Conservation (phyloP, 768 basidiomycete species). For the Rhodosporidiobolus sp. region DNA sequence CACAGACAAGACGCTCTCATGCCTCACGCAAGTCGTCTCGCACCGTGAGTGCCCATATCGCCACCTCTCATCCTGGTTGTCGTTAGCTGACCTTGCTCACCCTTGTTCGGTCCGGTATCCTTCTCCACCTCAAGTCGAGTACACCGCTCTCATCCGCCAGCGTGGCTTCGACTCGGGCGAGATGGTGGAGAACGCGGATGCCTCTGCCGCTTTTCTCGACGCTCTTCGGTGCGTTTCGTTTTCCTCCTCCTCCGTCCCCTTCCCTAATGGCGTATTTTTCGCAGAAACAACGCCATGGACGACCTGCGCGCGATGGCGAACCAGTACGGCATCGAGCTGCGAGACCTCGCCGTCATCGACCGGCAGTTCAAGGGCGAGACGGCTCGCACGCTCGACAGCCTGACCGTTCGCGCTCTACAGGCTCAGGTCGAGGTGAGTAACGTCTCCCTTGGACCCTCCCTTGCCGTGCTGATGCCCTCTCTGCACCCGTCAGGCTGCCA, state of each 20-base stretch:
- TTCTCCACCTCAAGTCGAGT: constrained; percentile 29
- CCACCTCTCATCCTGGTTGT: no score
- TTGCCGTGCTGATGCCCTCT: not conserved
- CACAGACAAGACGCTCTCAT: constrained; percentile 71
- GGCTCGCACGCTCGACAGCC: constrained; percentile 56
- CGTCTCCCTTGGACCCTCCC: constrained; percentile 51
- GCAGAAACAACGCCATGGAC: constrained; percentile 80
- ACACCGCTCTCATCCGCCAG: constrained; percentile 21
- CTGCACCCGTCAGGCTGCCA: not conserved
- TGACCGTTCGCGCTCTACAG: constrained; percentile 73
- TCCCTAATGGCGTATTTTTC: no score
- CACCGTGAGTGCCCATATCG: constrained; percentile 51
- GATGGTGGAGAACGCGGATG: constrained; percentile 60
- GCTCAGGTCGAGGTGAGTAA: constrained; percentile 79
- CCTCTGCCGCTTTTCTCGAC: constrained; percentile 74
- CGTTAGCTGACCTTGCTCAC: no score
- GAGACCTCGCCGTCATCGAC: constrained; percentile 82
- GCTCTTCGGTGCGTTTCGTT: no score
- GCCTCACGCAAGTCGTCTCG: constrained; percentile 78
- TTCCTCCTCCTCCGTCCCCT: no score
- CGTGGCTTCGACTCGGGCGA: constrained; percentile 73
- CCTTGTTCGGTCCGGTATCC: no score
- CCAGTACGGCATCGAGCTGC: constrained; percentile 77
- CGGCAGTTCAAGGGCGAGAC: constrained; percentile 86
- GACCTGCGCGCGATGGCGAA: constrained; percentile 75